Evolutionary conservation across 1,139 yeast genomes (phyloP), one percentile per base, ranked within the genome.

Genomic region (Zygoascus sp.): DNA sequence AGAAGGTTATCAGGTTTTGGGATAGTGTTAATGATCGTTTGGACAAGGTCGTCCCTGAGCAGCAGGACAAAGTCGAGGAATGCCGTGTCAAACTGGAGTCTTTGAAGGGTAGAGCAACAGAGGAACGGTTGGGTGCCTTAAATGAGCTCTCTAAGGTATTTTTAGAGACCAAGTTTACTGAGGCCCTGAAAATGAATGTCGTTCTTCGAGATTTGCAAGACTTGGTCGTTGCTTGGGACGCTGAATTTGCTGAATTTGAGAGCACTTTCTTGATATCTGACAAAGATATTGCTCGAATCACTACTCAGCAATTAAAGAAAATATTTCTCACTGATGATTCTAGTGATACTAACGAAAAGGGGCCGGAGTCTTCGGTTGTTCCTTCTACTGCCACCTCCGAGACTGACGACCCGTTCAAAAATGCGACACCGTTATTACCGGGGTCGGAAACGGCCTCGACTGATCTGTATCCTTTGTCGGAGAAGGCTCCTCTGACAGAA

Each of bases 241-340:
- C 68, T 22, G 96, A 85, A 50, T 89, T 94, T 60, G 75, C 79
- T 40, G 86, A 80, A n/a, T 89, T 92, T 66, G 97, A 87, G 53
- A 76, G 76, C 46, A 74, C 73, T 23, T 92, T 76, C 60, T 76
- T 92, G 51, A 97, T 97, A 0, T 81, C 95, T 13, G 98, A 94
- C 64, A 87, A 84, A 60, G 98, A 94, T 73, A 86, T 94, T 55
- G 83, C 96, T 7, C 75, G 89, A 52, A 85, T 92, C 41, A 90
- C 98, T 2, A 87, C 96, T 11, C 83, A 83, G 56, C 98, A 92
- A 61, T 71, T 94, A 59, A 79, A 82, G 51, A 86, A 81, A 56
- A 75, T 89, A 47, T 81, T 92, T 58, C 65, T 78, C 16, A 32
- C 53, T 3, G 57, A 54, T 13, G 57, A 53, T 16, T 32, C 34